These are phyloP conservation scores for Chalciporus chontae DNA, from an alignment of 768 basidiomycete species.

Conservation along the genomic window DNA sequence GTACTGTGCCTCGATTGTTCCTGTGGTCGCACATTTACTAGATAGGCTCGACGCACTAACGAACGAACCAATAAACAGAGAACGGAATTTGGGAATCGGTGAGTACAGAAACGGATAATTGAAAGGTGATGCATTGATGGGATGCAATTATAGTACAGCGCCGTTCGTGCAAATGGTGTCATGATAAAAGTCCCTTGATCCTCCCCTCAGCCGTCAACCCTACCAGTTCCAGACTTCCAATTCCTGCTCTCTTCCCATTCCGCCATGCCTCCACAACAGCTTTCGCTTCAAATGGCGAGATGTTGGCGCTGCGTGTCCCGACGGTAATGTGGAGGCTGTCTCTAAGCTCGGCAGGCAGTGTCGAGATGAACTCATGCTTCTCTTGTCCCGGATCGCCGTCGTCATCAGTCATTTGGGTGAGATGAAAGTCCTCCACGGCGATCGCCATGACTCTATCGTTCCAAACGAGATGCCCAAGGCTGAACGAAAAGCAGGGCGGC, in stretches of 20 bases:
- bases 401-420: slow-evolving; percentile 30
- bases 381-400: slow-evolving; percentile 31
- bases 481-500: slow-evolving; percentile 59
- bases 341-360: slow-evolving; percentile 45
- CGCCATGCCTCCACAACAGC: slow-evolving; percentile 57
- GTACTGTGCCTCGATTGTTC: no score
- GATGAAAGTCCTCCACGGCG: slow-evolving; percentile 57
- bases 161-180: background rate
- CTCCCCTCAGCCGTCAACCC: slow-evolving; percentile 29
- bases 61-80: no score
- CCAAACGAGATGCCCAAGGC: slow-evolving; percentile 65
- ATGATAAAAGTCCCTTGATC: slow-evolving; percentile 24
- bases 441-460: slow-evolving; percentile 79
- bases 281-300: slow-evolving; percentile 69
- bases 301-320: slow-evolving; percentile 54
- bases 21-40: no score
- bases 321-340: slow-evolving; percentile 80
- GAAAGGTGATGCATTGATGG: no score
- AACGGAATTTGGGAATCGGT: no score
- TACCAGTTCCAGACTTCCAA: slow-evolving; percentile 28
- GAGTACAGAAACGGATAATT: no score
- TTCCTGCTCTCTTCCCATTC: slow-evolving; percentile 28
- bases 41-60: no score
- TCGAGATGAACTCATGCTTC: slow-evolving; percentile 45
- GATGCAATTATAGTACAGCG: no score